phyloP scores from a whole-genome alignment of 2,329 filamentous ascomycete genomes.

The Scedosporium aurantiacum region DNA sequence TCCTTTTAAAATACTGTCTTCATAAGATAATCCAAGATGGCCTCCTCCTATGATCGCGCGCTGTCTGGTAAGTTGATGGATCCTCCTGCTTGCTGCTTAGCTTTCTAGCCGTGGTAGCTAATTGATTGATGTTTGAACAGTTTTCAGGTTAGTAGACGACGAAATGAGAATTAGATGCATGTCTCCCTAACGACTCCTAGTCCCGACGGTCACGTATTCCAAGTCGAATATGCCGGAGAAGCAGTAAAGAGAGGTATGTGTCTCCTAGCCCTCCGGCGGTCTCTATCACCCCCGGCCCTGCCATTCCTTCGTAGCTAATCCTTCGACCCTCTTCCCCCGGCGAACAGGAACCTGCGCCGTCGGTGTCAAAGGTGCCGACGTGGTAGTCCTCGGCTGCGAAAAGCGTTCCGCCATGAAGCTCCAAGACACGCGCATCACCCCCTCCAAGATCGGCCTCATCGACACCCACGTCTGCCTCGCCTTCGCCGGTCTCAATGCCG shows the following conservation, averaged over 20 bases:
- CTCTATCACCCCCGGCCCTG: background rate
- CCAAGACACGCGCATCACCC: slow-evolving; percentile 97
- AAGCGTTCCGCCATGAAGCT: slow-evolving; percentile 99
- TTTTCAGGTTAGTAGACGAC: slow-evolving; percentile 60
- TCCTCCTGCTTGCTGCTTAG: slow-evolving; percentile 16
- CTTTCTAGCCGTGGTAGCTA: slow-evolving; percentile 10
- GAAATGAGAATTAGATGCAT: slow-evolving; percentile 7
- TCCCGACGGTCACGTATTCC: slow-evolving; percentile 98
- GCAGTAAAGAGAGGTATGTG: slow-evolving; percentile 86
- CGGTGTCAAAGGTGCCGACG: slow-evolving; percentile 86
- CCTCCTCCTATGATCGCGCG: slow-evolving; percentile 97
- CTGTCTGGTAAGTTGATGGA: slow-evolving; percentile 68
- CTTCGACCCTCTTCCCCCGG: slow-evolving; percentile 9
- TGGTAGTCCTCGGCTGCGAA: slow-evolving; percentile 95
- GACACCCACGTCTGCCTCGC: slow-evolving; percentile 95
- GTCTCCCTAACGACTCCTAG: slow-evolving; percentile 45
- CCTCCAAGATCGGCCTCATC: slow-evolving; percentile 94
- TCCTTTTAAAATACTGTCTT: slow-evolving; percentile 8
- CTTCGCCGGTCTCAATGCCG: slow-evolving; percentile 93
- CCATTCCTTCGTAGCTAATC: slow-evolving; percentile 2
- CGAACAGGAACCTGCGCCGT: slow-evolving; percentile 83
- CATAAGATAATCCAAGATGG: slow-evolving; percentile 39
- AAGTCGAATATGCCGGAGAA: slow-evolving; percentile 98
- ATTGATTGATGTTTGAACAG: slow-evolving; percentile 42
- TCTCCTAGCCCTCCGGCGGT: slow-evolving; percentile 1